Evolutionary conservation across 1,139 yeast genomes (phyloP).

Genomic region (Citeromyces hawaiiensis): DNA sequence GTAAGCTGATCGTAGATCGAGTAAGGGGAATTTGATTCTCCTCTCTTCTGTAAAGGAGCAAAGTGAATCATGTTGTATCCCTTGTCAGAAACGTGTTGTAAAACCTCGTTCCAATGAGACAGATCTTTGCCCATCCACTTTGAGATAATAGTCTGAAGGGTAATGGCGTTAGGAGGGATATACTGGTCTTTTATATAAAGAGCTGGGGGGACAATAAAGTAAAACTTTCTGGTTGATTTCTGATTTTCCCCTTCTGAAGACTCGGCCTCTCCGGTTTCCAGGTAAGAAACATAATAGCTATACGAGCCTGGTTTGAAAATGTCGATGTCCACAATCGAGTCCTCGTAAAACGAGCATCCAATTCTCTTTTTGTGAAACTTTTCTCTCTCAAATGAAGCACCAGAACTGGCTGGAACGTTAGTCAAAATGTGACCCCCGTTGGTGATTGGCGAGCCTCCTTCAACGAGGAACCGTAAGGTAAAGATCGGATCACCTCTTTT

Average conservation of each 20-base stretch:
- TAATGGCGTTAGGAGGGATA: conserved; percentile 67
- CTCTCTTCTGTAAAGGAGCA: conserved; percentile 84
- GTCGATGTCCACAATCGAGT: conserved; percentile 44
- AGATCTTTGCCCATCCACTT: conserved; percentile 75
- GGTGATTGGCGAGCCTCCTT: conserved; percentile 63
- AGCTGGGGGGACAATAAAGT: conserved; percentile 76
- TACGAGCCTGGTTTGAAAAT: conserved; percentile 72
- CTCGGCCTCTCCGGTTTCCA: conserved; percentile 18
- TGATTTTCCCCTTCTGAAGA: conserved; percentile 15
- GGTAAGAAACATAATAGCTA: conserved; percentile 47
- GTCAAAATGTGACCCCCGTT: conserved; percentile 62
- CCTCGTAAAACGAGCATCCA: conserved; percentile 40
- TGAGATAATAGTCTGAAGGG: conserved; percentile 75
- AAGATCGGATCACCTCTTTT: conserved; percentile 33
- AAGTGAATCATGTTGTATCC: conserved; percentile 94
- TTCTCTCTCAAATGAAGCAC: conserved; percentile 36
- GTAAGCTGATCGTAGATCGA: conserved; percentile 76
- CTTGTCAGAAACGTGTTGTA: conserved; percentile 47
- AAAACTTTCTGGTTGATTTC: conserved; percentile 40
- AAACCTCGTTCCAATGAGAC: conserved; percentile 52
- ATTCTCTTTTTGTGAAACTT: conserved; percentile 35
- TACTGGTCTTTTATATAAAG: conserved; percentile 41
- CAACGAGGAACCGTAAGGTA: conserved; percentile 45
- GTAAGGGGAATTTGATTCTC: conserved; percentile 84
- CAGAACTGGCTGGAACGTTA: conserved; percentile 45